A percentile compares a stretch with the other conserved stretches of the same genome.
Evolutionary conservation across 2,329 filamentous ascomycete genomes (phyloP).

Genomic region (Paraphaeosphaeria sporulosa): DNA sequence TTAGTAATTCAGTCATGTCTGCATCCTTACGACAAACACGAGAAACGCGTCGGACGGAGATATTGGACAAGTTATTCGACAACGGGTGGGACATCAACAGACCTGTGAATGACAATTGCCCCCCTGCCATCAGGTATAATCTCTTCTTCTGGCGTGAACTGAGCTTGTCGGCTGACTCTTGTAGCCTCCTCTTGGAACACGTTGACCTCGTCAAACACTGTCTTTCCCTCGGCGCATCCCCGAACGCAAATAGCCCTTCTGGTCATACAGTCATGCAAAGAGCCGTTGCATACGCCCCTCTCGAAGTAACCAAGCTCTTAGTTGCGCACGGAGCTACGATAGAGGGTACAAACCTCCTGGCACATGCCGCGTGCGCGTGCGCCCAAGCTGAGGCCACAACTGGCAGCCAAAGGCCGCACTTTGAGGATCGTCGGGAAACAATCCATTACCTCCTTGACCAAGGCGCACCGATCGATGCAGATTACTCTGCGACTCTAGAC

Average conservation of each 20-base stretch:
- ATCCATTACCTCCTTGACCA: constrained; percentile 2
- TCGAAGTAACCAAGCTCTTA: not conserved
- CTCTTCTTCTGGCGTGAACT: not conserved
- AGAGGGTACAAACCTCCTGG: not conserved
- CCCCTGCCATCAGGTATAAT: constrained; percentile 2
- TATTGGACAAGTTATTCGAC: not conserved
- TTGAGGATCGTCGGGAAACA: not conserved
- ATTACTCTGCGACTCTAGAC: not conserved
- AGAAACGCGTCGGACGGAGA: not conserved
- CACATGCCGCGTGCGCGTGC: not conserved
- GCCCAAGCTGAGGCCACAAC: not conserved
- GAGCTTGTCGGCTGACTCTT: not conserved
- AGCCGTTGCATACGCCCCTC: not conserved
- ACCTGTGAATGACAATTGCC: constrained; percentile 1
- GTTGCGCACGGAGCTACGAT: not conserved
- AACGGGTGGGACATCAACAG: constrained; percentile 1
- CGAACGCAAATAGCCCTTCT: constrained; percentile 1
- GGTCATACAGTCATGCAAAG: constrained; percentile 1
- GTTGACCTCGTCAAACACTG: not conserved
- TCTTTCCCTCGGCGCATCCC: not conserved
- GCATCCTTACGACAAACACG: not conserved
- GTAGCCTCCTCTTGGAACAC: not conserved
- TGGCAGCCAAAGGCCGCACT: not conserved
- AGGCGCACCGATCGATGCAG: not conserved
- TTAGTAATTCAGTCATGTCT: not conserved